Evolutionary conservation across 2,329 filamentous ascomycete species (phyloP), one percentile per base, ranked within the genome.

Genomic region (Ophiocordyceps polyrhachis-furcata): DNA sequence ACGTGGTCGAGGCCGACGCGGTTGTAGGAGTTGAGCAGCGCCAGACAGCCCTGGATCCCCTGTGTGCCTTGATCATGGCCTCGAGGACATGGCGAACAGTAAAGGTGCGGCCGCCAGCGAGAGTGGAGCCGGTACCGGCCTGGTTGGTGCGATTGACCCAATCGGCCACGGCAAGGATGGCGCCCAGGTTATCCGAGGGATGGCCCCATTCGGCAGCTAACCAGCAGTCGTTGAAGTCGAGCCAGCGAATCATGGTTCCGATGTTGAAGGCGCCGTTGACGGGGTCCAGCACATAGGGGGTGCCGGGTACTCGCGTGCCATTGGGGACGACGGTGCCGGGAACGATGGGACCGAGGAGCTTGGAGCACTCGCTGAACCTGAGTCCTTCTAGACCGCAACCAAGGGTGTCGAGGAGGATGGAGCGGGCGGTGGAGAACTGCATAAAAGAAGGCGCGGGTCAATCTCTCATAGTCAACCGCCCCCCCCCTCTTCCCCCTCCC

Each of bases 221-320:
- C 91, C 89, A 98, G 77, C 91, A 96, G 75, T 98, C 91, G 65
- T 98, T 98, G 76, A 96, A 98, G 70, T 98, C 91, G 57, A 98
- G 77, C 91, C 91, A 98, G 60, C 91, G 77, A 69, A 98, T 94
- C 81, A 94, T 93, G 57, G 91, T 83, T 56, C 91, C 91, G 56
- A 98, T 96, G 74, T 96, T 96, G 77, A 98, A 96, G 51, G 91
- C 91, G 50, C 82, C 91, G 57, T 89, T 89, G 61, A 96, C 79
- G 37, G 91, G 91, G 62, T 96, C 91, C 54, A 98, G 79, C 67
- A 93, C 81, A 69, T 89, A 96, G 53, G 83, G 78, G 29, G 91
- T 96, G 52, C 91, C 91, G 38, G 84, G 85, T 41, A 98, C 85
- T 60, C 80, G 85, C 56, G 86, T 81, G 53, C 91, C 91, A 60